Conservation (phyloP, 2,329 filamentous ascomycete genomes). For the Pyrenochaeta sp. region DNA sequence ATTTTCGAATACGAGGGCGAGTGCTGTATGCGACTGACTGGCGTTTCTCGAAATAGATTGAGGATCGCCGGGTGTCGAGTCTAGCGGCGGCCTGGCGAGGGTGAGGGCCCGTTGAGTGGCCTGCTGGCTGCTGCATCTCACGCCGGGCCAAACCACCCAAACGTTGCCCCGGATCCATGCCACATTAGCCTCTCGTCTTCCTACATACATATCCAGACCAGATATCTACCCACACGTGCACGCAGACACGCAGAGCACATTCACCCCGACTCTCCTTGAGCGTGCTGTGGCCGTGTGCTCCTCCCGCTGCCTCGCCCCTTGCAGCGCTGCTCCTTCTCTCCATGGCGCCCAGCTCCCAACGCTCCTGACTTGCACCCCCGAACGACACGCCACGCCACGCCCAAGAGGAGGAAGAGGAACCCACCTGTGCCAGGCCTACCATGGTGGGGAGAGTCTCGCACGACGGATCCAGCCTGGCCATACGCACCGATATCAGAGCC, state of each 20-base stretch:
- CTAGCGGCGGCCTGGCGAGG: too few relatives aligned
- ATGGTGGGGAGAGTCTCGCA: slow-evolving; percentile 33
- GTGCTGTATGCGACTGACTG: slow-evolving; percentile 1
- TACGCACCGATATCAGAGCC: slow-evolving; percentile 26
- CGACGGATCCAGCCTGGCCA: slow-evolving; percentile 24
- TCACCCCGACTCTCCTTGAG: slow-evolving; percentile 1
- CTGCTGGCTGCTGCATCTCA: too few relatives aligned
- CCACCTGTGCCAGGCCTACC: slow-evolving; percentile 13
- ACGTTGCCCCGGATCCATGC: slow-evolving; percentile 1
- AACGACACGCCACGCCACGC: slow-evolving; percentile 1
- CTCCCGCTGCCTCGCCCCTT: not conserved
- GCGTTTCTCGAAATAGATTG: not conserved
- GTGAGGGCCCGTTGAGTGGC: too few relatives aligned
- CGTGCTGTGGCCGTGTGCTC: not conserved
- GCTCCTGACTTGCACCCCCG: slow-evolving; percentile 5
- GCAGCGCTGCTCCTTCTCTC: slow-evolving; percentile 16
- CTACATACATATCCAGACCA: not conserved
- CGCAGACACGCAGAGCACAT: not conserved
- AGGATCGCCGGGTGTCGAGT: not conserved
- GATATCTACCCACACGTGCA: too few relatives aligned
- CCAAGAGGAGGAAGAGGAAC: slow-evolving; percentile 1
- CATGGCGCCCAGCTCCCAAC: slow-evolving; percentile 14
- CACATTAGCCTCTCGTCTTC: not conserved
- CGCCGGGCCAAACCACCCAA: slow-evolving; percentile 1
- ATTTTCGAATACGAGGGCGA: slow-evolving; percentile 1